Evolutionary conservation across 768 basidiomycete genomes (phyloP), one percentile per base, ranked within the genome.

Genomic region (Kwoniella newhampshirensis): DNA sequence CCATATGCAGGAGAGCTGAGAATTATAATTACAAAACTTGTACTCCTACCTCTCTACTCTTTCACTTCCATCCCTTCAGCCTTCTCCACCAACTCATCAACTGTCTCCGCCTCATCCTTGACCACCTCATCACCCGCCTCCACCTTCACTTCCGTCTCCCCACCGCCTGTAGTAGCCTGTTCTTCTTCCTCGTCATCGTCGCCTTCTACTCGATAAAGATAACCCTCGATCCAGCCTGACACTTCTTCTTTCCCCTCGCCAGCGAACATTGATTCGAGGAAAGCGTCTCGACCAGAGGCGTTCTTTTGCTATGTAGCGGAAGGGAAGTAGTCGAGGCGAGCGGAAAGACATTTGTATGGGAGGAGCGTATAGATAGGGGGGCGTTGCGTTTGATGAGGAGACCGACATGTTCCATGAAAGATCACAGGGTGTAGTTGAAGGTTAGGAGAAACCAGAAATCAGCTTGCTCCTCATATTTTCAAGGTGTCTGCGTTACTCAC

Each of bases 91-190:
- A 71, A 54, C 47, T 69, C 67, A 25, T 71, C 69, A 9, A 65
- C 67, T 12, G 50, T 59, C 36, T 67, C 62, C 27, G 51, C 77
- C 37, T 77, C 82, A 2, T 80, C 75, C 21, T 86, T 85, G 2
- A 91, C 80, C 49, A 83, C 82, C 87, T 92, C 92, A 76, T 87
- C 82, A 69, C 85, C 82, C 0, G 88, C 88, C 42, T 91, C 80
- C 86, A 87, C 90, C 66, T 81, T 82, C 15, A 89, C 86, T 62
- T 91, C 90, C 17, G 89, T 0, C 88, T 91, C 74, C 89, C 89
- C 15, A 82, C 54, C 32, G n/a, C 57, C 59, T 86, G 35, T 47
- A 12, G 35, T 91, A 76, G 86, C 81, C 69, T 84, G 81, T 0
- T 88, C 88, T 39, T 90, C 81, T 82, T 81, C 1, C 18, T 89